These are phyloP conservation scores for Ceratorhiza oryzae-sativae DNA, from an alignment of 1,284 basidiomycete species.

Conservation along the genomic window DNA sequence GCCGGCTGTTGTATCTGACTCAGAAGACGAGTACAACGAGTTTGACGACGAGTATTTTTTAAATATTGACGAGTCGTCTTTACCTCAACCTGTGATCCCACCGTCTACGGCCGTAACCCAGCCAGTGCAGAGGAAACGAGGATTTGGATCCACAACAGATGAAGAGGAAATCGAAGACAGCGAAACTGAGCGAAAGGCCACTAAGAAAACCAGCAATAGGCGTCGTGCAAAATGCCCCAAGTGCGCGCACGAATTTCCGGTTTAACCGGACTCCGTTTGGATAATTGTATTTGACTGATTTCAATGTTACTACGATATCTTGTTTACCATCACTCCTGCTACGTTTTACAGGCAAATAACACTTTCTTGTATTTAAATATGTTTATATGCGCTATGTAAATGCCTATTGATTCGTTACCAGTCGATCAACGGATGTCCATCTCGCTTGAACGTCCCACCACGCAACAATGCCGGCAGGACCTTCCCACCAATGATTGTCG, in stretches of 20 bases:
- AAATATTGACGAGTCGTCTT: neutral
- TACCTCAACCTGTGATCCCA: neutral
- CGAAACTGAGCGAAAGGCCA: constrained; percentile 4
- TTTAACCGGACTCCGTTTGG: neutral
- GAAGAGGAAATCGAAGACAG: constrained; percentile 53
- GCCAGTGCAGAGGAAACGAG: neutral
- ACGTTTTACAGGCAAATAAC: too few relatives aligned
- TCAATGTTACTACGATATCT: neutral
- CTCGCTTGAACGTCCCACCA: constrained; percentile 74
- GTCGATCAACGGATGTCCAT: constrained; percentile 69
- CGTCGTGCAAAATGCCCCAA: neutral
- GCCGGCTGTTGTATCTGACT: neutral
- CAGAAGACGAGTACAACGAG: constrained; percentile 3
- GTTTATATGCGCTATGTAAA: neutral
- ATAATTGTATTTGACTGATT: neutral
- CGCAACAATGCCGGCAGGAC: constrained; percentile 83
- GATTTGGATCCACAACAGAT: constrained; percentile 40
- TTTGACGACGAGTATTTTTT: constrained; percentile 7
- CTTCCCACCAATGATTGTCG: constrained; percentile 84
- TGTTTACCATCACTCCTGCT: neutral
- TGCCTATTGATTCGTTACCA: constrained; percentile 58
- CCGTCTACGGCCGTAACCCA: neutral
- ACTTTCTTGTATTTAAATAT: neutral
- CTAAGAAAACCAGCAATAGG: constrained; percentile 14
- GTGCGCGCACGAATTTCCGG: constrained; percentile 8